phyloP scores from a whole-genome alignment of 2,329 filamentous ascomycete species.

The Exophiala dermatitidis region DNA sequence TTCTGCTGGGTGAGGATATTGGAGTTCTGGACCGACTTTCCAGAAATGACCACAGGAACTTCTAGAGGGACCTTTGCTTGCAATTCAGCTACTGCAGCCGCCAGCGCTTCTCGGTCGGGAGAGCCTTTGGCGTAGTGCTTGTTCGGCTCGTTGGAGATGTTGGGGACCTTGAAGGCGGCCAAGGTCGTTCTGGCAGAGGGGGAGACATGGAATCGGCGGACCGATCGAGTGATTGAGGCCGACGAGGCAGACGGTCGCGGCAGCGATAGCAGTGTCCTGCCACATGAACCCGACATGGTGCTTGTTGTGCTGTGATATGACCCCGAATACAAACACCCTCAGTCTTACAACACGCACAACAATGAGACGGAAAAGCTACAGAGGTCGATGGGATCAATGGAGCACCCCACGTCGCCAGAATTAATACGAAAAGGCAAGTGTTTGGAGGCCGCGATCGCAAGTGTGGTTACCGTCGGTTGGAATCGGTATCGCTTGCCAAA shows the following conservation, averaged over 20 bases:
- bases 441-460: conserved; percentile 1
- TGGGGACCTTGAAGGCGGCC: conserved; percentile 80
- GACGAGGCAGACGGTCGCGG: conserved; percentile 3
- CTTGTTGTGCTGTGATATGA: neutral
- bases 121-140: conserved; percentile 85
- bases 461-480: conserved; percentile 12
- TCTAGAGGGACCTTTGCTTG: conserved; percentile 64
- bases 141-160: conserved; percentile 89
- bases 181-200: conserved; percentile 48
- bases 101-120: conserved; percentile 66
- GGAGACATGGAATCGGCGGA: conserved; percentile 13
- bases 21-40: conserved; percentile 66
- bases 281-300: conserved; percentile 15
- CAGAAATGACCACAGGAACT: conserved; percentile 75
- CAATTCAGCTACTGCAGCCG: conserved; percentile 62
- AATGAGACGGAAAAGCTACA: neutral
- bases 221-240: conserved; percentile 7
- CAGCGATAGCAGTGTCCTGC: conserved; percentile 8
- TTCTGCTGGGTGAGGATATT: conserved; percentile 66
- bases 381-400: neutral
- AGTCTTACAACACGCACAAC: neutral
- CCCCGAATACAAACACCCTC: neutral
- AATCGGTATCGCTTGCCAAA: neutral
- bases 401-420: conserved; percentile 7
- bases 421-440: no score